phyloP scores from a whole-genome alignment of 2,329 filamentous ascomycete genomes.

The Mariannaea sp. region DNA sequence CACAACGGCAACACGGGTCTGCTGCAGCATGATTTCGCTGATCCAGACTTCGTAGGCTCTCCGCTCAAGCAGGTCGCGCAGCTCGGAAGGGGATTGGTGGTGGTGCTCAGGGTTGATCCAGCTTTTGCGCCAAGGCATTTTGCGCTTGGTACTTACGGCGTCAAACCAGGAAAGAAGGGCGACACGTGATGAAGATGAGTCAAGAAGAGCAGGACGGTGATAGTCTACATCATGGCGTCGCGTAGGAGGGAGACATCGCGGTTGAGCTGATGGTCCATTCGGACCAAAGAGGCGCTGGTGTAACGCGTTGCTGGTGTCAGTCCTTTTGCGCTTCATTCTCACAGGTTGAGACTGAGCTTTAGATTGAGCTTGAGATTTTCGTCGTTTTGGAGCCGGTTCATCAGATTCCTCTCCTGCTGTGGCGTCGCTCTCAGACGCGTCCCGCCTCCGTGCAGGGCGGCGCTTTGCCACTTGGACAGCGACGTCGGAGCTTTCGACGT shows the following conservation, averaged over 20 bases:
- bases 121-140: constrained; percentile 63
- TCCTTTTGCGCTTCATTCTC: constrained; percentile 25
- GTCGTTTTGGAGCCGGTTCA: constrained; percentile 29
- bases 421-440: constrained; percentile 34
- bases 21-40: constrained; percentile 70
- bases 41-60: constrained; percentile 71
- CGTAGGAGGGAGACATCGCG: constrained; percentile 24
- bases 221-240: constrained; percentile 49
- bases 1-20: constrained; percentile 66
- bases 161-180: constrained; percentile 59
- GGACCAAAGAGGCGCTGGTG: constrained; percentile 27
- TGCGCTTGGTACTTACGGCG: constrained; percentile 49
- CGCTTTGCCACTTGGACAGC: constrained; percentile 22
- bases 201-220: constrained; percentile 56
- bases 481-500: constrained; percentile 12
- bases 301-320: constrained; percentile 15
- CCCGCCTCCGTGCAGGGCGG: constrained; percentile 15
- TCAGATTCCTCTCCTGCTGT: constrained; percentile 24
- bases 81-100: constrained; percentile 34
- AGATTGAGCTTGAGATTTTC: too few species aligned
- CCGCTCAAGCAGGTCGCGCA: constrained; percentile 51
- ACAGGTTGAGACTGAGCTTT: too few species aligned
- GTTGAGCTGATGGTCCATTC: neutral
- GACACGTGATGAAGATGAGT: constrained; percentile 40
- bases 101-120: constrained; percentile 54